Evolutionary conservation across 108 stramenopile genomes (phyloP).

Genomic region (Nannochloropsis granulata): DNA sequence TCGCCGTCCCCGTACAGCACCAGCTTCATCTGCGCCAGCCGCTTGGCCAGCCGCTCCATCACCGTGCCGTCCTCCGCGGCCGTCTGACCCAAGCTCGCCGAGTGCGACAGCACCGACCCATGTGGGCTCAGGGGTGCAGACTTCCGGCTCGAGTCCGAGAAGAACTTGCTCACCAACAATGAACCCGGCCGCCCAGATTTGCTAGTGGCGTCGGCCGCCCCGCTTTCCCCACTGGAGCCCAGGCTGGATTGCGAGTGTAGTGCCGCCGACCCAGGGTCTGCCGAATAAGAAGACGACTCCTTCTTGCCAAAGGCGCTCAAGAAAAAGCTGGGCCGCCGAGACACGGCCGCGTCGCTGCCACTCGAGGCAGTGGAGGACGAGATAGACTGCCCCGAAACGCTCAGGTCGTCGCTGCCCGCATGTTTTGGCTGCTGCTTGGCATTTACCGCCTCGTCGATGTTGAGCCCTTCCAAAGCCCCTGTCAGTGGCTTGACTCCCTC

Average conservation of each 20-base stretch:
- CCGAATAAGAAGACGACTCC: neutral
- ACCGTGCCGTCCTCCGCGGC: neutral
- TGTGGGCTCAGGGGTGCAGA: neutral
- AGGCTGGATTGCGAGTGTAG: neutral
- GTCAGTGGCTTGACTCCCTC: neutral
- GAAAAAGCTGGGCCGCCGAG: neutral
- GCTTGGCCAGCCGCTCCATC: conserved; percentile 14
- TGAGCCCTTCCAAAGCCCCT: neutral
- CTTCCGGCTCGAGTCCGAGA: neutral
- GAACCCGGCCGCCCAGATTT: neutral
- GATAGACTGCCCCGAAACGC: neutral
- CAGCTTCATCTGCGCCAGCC: conserved; percentile 30
- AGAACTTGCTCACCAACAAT: neutral
- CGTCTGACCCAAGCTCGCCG: neutral
- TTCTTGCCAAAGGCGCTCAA: neutral
- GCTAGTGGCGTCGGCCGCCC: neutral
- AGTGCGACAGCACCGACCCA: neutral
- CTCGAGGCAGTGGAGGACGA: neutral
- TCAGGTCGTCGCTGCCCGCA: neutral
- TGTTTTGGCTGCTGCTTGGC: neutral
- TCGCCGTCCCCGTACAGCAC: conserved; percentile 34
- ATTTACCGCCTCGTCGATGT: neutral
- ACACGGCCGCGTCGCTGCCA: neutral
- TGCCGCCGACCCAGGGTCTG: neutral
- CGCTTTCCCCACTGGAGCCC: neutral